Evolutionary conservation across 78 protist genomes (phyloP).

Genomic region (Anaeramoeba ignava): DNA sequence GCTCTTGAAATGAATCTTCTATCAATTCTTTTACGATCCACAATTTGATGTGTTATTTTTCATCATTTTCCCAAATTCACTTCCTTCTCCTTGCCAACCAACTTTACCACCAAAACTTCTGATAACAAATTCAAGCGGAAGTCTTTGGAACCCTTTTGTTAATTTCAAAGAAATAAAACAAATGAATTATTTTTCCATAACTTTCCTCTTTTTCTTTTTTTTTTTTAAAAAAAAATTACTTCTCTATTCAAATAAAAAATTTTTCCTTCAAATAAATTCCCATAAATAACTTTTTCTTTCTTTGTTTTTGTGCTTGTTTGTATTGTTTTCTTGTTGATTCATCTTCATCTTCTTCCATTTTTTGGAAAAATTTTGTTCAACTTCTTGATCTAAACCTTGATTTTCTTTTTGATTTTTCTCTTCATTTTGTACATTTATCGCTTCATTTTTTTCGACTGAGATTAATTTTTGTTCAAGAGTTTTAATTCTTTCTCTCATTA

Average conservation of each 20-base stretch:
- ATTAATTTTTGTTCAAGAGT: background rate
- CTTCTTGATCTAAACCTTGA: background rate
- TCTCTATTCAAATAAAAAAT: background rate
- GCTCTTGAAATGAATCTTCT: background rate
- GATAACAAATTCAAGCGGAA: background rate
- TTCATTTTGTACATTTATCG: background rate
- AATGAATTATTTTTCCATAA: no score
- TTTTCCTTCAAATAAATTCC: background rate
- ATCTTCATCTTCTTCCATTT: background rate
- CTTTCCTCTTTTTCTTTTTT: no score
- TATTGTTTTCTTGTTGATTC: background rate
- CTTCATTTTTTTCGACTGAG: background rate
- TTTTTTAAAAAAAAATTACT: background rate
- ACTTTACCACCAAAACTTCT: background rate
- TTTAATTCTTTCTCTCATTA: background rate
- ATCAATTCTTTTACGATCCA: background rate
- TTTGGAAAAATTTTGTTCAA: background rate
- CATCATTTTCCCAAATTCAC: background rate
- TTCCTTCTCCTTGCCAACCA: background rate
- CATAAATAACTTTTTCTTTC: background rate
- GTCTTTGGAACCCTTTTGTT: background rate
- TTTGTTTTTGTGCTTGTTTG: background rate
- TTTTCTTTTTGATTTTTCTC: background rate
- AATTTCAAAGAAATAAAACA: background rate
- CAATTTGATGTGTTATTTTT: background rate